These are phyloP conservation scores for Cucumis cinereus DNA, from an alignment of 306 rosid species.

Conservation along the genomic window DNA sequence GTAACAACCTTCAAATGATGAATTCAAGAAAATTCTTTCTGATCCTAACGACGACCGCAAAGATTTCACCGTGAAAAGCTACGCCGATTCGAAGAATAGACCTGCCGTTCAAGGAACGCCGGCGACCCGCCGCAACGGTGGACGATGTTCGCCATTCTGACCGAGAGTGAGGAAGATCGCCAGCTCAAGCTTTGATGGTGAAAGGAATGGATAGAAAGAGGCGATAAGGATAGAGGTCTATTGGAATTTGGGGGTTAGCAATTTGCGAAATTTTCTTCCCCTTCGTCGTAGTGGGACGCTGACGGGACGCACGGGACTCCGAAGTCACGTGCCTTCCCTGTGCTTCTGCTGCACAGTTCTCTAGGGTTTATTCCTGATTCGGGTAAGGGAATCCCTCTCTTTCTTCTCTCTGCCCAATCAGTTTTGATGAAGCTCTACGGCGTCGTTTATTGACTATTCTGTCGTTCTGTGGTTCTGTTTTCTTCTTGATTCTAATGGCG, in stretches of 20 bases:
- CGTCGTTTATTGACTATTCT: conserved; percentile 7
- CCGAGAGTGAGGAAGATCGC: neutral
- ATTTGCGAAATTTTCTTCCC: neutral
- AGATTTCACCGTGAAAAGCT: neutral
- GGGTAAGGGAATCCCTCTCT: neutral
- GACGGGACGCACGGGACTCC: conserved; percentile 10
- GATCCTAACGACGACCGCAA: neutral
- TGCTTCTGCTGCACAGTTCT: neutral
- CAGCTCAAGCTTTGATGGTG: neutral
- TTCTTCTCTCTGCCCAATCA: neutral
- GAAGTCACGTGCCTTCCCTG: conserved; percentile 6
- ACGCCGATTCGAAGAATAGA: neutral
- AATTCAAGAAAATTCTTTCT: neutral
- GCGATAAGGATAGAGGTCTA: neutral
- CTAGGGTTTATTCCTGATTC: conserved; percentile 7
- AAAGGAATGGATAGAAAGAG: neutral
- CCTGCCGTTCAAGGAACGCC: neutral
- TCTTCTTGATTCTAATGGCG: neutral
- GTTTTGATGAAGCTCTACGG: neutral
- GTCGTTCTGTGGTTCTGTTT: neutral
- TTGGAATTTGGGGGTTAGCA: neutral
- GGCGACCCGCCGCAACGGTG: neutral
- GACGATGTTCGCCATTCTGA: neutral
- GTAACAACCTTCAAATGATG: too few species aligned
- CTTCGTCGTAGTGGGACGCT: neutral